Conservation (phyloP, 768 basidiomycete genomes). For the Flagelloscypha sp. region DNA sequence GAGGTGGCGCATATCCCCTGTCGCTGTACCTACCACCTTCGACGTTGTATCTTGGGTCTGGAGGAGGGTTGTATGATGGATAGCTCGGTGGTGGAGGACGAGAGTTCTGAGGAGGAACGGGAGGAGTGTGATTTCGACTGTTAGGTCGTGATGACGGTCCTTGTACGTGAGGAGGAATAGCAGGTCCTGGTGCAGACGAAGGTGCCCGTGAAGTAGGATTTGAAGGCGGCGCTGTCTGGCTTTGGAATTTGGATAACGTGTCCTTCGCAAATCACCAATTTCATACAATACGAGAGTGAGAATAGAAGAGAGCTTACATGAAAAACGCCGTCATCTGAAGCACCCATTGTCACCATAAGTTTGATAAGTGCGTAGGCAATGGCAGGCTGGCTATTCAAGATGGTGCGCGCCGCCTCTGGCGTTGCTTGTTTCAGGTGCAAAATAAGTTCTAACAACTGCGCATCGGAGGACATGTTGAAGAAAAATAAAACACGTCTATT, state of each 20-base stretch:
- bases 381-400: slow-evolving; percentile 65
- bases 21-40: no score
- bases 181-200: background rate
- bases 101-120: slow-evolving; percentile 10
- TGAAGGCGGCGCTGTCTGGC: no score
- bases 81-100: slow-evolving; percentile 25
- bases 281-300: slow-evolving; percentile 19
- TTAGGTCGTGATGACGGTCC: slow-evolving; percentile 13
- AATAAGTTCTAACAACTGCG: no score
- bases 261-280: no score
- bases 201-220: slow-evolving; percentile 12
- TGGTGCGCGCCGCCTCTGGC: slow-evolving; percentile 56
- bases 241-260: slow-evolving; percentile 31
- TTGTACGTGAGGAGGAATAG: no score
- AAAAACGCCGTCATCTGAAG: slow-evolving; percentile 66
- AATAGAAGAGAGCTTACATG: slow-evolving; percentile 39
- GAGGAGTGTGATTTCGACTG: slow-evolving; percentile 3
- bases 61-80: slow-evolving; percentile 24
- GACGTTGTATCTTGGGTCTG: no score
- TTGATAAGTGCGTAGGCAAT: slow-evolving; percentile 72
- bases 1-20: no score
- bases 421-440: slow-evolving; percentile 53
- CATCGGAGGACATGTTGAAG: no score
- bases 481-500: no score
- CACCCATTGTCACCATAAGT: slow-evolving; percentile 72